Evolutionary conservation across 129 eudicot species (phyloP).

Genomic region (Centella asiatica): DNA sequence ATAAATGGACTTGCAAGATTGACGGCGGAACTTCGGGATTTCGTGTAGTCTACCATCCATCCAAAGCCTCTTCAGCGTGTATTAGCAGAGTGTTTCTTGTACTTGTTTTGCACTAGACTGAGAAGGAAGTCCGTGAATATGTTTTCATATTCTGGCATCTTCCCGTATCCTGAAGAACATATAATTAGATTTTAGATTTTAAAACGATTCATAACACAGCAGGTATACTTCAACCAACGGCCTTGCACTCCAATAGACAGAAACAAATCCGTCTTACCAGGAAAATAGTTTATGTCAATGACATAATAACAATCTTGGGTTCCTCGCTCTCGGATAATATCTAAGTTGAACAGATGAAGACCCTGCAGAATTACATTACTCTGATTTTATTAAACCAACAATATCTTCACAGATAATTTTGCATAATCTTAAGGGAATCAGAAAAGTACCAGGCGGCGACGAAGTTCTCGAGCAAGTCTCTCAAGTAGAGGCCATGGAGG

Average conservation of each 20-base stretch:
- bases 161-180: conserved; percentile 72
- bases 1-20: too few species aligned
- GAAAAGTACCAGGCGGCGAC: conserved; percentile 62
- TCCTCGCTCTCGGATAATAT: conserved; percentile 90
- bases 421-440: background rate
- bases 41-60: too few species aligned
- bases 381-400: too few species aligned
- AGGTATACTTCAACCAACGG: too few species aligned
- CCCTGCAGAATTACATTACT: conserved; percentile 65
- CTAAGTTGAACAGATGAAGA: conserved; percentile 88
- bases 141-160: conserved; percentile 98
- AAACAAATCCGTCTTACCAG: conserved; percentile 40
- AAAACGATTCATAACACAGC: background rate
- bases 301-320: conserved; percentile 74
- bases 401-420: background rate
- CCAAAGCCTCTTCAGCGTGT: conserved; percentile 4
- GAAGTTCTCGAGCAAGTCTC: conserved; percentile 80
- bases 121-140: conserved; percentile 88
- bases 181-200: background rate
- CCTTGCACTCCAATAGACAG: background rate
- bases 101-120: conserved; percentile 55
- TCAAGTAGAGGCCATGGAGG: conserved; percentile 94
- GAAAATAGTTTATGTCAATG: conserved; percentile 91
- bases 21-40: too few species aligned
- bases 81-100: conserved; percentile 31